Evolutionary conservation across 2,329 filamentous ascomycete species (phyloP), one percentile per base, ranked within the genome.

Genomic region (Arthrobotrys megalospora): DNA sequence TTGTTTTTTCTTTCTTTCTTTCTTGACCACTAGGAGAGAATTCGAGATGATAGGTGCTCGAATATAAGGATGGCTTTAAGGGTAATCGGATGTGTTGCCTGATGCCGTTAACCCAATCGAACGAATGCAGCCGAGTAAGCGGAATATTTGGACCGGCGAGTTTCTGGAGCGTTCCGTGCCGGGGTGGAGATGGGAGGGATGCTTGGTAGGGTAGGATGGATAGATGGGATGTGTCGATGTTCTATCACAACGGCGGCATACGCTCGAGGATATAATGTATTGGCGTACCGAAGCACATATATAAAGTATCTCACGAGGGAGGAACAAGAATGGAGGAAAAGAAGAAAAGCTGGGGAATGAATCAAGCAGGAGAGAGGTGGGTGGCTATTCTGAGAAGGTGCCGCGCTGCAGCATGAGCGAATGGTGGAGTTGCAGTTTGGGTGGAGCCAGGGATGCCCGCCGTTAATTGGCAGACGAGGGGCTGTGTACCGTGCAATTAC

Each of bases 11-110:
- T 52, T 52, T 52, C n/a, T 14, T 11, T 3, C 48, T 11, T 32
- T 21, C 16, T 7, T 2, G n/a, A 34, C 50, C 24, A 34, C 21
- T 10, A 28, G 28, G 14, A n/a, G 45, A 43, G 21, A n/a, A 19
- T 43, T 41, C 10, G 52, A 60, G 70, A 36, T 41, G 50, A 48
- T 43, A 4, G 21, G 41, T 65, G 48, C 8, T 41, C 28, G 11
- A 52, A 41, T 58, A 68, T 55, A 47, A 58, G 34, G 48, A 47
- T 43, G 19, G 36, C 34, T 53, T 53, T 21, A 38, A 55, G 55
- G 53, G 21, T 62, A 62, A 60, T 19, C 34, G 47, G 60, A 73
- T 73, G 69, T 66, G 69, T 73, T 73, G 69, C 16, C 19, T 34
- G 45, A 66, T 28, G 41, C 19, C 19, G 45, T 48, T 34, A 28